A percentile compares a stretch with the other conserved stretches of the same genome.
Evolutionary conservation across 495 filamentous ascomycete genomes (phyloP).

Genomic region (Neurospora sp.): DNA sequence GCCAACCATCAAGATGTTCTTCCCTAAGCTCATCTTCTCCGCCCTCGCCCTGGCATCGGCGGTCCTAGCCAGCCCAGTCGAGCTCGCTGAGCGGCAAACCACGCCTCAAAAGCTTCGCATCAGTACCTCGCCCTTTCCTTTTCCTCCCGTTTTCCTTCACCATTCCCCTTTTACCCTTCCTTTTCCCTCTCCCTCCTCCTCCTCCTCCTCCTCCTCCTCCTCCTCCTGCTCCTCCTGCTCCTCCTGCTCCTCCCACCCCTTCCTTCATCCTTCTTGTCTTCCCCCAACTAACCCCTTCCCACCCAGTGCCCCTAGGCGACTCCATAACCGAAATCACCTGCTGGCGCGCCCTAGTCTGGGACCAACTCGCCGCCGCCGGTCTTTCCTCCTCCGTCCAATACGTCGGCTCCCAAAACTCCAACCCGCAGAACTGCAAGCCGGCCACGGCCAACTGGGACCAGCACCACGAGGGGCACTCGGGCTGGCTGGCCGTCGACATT

Average conservation of each 20-base stretch:
- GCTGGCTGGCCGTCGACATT: constrained; percentile 34
- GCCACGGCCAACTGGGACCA: constrained; percentile 21
- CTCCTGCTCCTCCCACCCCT: neutral
- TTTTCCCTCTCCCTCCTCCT: neutral
- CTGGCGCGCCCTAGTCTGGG: constrained; percentile 31
- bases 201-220: neutral
- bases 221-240: neutral
- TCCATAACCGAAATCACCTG: constrained; percentile 34
- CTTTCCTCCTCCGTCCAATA: too few relatives aligned
- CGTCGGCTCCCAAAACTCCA: constrained; percentile 31
- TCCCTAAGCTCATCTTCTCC: constrained; percentile 4
- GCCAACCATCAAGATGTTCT: constrained; percentile 4
- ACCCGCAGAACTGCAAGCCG: constrained; percentile 24
- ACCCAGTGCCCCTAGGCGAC: constrained; percentile 30
- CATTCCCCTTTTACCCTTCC: neutral
- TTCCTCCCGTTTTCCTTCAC: neutral
- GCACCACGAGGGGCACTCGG: constrained; percentile 35
- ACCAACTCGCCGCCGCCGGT: constrained; percentile 22
- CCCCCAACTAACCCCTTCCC: neutral
- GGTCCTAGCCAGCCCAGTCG: constrained; percentile 5
- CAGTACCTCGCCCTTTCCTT: neutral
- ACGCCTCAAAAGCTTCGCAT: constrained; percentile 7
- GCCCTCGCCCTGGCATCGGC: constrained; percentile 4
- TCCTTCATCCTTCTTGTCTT: neutral
- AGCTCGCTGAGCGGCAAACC: constrained; percentile 12